A percentile compares a stretch with the other conserved stretches of the same genome.
Evolutionary conservation across 768 basidiomycete genomes (phyloP).

Genomic region (Termitomyces sp.): DNA sequence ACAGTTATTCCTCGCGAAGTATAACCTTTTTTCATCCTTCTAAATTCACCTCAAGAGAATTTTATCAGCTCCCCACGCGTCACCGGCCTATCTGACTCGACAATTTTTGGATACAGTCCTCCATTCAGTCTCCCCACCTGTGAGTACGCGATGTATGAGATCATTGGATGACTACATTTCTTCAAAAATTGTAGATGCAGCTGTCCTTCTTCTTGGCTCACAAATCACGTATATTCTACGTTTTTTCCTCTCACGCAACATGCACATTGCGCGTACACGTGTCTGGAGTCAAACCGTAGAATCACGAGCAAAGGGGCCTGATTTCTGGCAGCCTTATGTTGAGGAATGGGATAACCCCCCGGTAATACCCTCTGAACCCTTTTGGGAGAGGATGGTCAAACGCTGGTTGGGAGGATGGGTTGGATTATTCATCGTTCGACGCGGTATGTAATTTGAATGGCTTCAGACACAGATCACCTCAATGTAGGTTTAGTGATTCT

Average conservation of each 20-base stretch:
- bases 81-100: constrained; percentile 55
- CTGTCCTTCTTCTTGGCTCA: constrained; percentile 63
- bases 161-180: not conserved
- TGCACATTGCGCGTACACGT: constrained; percentile 69
- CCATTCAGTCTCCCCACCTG: constrained; percentile 72
- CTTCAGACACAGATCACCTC: not conserved
- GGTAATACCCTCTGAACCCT: constrained; percentile 22
- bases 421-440: constrained; percentile 38
- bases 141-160: constrained; percentile 22
- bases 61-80: constrained; percentile 51
- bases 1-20: constrained; percentile 59
- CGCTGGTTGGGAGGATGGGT: constrained; percentile 31
- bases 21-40: not conserved
- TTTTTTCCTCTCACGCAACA: constrained; percentile 82
- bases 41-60: not conserved
- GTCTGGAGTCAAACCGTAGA: constrained; percentile 80
- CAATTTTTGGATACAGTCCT: constrained; percentile 56
- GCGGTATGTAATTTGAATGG: constrained; percentile 26
- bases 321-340: constrained; percentile 82
- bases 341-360: constrained; percentile 76
- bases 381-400: constrained; percentile 22
- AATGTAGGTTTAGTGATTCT: constrained; percentile 39
- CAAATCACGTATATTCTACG: constrained; percentile 72
- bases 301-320: constrained; percentile 74
- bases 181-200: constrained; percentile 48